A percentile compares a stretch with the other conserved stretches of the same genome.
These are phyloP conservation scores for Mycena galericulata DNA, from an alignment of 768 basidiomycete genomes.

Conservation along the genomic window DNA sequence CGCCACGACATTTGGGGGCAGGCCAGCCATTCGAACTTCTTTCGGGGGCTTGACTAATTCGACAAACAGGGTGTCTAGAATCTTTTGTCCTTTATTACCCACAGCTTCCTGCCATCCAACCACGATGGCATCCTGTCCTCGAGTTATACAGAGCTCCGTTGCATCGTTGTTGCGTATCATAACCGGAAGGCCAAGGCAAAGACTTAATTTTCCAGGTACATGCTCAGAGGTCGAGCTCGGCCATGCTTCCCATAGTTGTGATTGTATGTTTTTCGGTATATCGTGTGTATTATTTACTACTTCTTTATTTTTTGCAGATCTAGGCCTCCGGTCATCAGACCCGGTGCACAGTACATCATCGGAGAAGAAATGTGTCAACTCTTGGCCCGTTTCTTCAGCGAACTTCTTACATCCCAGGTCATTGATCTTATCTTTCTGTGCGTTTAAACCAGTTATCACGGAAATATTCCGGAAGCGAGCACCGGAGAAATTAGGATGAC, in stretches of 20 bases:
- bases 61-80: constrained; percentile 47
- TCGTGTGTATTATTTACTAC: neutral
- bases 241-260: neutral
- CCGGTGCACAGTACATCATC: constrained; percentile 30
- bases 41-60: constrained; percentile 41
- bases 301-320: neutral
- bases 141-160: constrained; percentile 50
- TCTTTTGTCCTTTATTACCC: constrained; percentile 23
- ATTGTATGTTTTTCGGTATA: neutral
- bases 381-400: neutral
- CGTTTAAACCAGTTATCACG: neutral
- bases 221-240: constrained; percentile 19
- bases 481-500: neutral
- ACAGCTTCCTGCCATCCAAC: constrained; percentile 40
- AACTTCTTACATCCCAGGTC: neutral
- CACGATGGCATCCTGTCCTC: constrained; percentile 47
- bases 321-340: neutral
- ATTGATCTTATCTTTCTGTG: neutral
- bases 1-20: constrained; percentile 48
- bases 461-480: neutral
- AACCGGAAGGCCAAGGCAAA: constrained; percentile 50
- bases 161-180: constrained; percentile 48
- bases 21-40: constrained; percentile 37
- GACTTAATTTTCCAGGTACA: constrained; percentile 40
- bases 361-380: neutral